Conservation (phyloP, 257 asterid species). For the Solanum gandarillasii region DNA sequence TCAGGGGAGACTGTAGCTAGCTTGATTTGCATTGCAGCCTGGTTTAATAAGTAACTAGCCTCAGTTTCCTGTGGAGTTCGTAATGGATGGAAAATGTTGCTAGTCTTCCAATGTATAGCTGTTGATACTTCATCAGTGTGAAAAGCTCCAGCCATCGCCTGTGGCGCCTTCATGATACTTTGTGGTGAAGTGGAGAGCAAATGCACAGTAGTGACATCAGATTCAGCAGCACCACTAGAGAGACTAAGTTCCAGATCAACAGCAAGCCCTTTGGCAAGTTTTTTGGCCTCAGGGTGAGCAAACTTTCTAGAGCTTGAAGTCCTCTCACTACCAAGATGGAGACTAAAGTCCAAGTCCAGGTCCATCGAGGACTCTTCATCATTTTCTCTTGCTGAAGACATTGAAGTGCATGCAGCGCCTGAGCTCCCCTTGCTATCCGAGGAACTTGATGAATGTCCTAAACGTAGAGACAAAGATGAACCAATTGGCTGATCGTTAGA, state of each 20-base stretch:
- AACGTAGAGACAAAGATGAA: slow-evolving; percentile 44
- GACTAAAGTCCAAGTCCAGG: slow-evolving; percentile 77
- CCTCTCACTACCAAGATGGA: slow-evolving; percentile 71
- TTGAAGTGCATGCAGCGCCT: slow-evolving; percentile 76
- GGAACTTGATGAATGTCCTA: slow-evolving; percentile 86
- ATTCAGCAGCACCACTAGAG: slow-evolving; percentile 51
- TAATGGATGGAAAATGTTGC: slow-evolving; percentile 19
- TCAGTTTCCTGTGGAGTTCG: slow-evolving; percentile 19
- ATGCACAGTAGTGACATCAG: slow-evolving; percentile 51
- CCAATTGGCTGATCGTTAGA: slow-evolving; percentile 26
- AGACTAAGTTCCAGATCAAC: slow-evolving; percentile 79
- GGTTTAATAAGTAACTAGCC: slow-evolving; percentile 26
- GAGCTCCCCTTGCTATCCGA: slow-evolving; percentile 94
- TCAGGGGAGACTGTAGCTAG: slow-evolving; percentile 30
- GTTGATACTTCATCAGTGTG: slow-evolving; percentile 32
- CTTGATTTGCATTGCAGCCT: slow-evolving; percentile 22
- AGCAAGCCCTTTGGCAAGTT: slow-evolving; percentile 28
- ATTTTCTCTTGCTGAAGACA: slow-evolving; percentile 74
- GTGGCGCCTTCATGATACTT: slow-evolving; percentile 12
- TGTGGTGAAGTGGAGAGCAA: slow-evolving; percentile 25
- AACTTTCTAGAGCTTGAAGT: slow-evolving; percentile 32
- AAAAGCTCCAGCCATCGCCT: slow-evolving; percentile 14
- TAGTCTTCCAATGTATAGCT: slow-evolving; percentile 12
- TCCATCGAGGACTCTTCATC: slow-evolving; percentile 87
- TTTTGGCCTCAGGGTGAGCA: slow-evolving; percentile 23